These are phyloP conservation scores for Durotheca rogersii DNA, from an alignment of 495 filamentous ascomycete species.

Conservation along the genomic window DNA sequence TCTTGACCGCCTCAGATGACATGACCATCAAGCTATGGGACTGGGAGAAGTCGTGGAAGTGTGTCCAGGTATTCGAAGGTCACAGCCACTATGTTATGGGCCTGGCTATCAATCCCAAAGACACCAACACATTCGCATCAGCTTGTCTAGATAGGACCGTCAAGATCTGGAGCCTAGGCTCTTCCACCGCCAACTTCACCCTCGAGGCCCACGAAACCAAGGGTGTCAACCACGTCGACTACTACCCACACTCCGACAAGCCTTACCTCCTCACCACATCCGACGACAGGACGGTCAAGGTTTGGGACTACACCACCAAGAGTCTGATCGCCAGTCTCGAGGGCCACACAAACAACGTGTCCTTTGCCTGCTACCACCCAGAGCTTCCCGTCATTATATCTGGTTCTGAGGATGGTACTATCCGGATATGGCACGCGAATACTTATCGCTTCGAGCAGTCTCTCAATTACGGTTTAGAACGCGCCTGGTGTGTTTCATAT, in stretches of 20 bases:
- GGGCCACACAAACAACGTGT: slow-evolving; percentile 98
- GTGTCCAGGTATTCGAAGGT: slow-evolving; percentile 96
- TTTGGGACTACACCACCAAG: slow-evolving; percentile 99
- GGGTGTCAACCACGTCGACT: slow-evolving; percentile 96
- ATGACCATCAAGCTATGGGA: slow-evolving; percentile 99
- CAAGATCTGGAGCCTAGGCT: slow-evolving; percentile 98
- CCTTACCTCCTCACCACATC: slow-evolving; percentile 96
- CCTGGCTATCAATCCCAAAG: slow-evolving; percentile 98
- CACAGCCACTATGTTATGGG: slow-evolving; percentile 99
- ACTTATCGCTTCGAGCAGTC: slow-evolving; percentile 92
- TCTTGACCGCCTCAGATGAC: slow-evolving; percentile 96
- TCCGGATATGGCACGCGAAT: slow-evolving; percentile 95
- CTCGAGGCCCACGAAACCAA: slow-evolving; percentile 97
- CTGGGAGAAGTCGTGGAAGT: slow-evolving; percentile 98
- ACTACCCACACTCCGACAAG: slow-evolving; percentile 95
- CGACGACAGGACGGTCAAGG: slow-evolving; percentile 89
- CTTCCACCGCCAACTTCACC: slow-evolving; percentile 86
- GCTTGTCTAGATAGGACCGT: slow-evolving; percentile 96
- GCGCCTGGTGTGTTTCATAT: slow-evolving; percentile 96
- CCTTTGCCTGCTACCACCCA: slow-evolving; percentile 96
- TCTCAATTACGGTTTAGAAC: slow-evolving; percentile 89
- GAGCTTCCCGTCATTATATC: slow-evolving; percentile 97
- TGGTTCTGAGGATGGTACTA: slow-evolving; percentile 93
- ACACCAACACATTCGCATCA: slow-evolving; percentile 95
- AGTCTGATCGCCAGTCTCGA: slow-evolving; percentile 94